phyloP scores from a whole-genome alignment of 1,284 basidiomycete genomes.

The Wallemia mellicola region DNA sequence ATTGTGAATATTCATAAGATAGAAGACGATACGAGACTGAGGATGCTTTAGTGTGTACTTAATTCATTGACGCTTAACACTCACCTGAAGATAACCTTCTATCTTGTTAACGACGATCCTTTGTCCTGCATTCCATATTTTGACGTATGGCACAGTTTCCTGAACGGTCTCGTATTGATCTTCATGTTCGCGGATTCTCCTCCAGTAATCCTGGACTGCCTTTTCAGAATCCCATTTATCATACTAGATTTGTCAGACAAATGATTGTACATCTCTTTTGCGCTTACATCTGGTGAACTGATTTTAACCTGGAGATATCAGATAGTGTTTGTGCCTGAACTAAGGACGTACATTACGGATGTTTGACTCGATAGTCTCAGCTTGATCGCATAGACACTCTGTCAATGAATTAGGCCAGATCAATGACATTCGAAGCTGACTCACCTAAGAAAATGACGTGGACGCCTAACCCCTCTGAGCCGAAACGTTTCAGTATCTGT shows the following conservation, averaged over 20 bases:
- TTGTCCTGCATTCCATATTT: conserved; percentile 86
- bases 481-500: conserved; percentile 51
- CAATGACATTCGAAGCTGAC: conserved; percentile 9
- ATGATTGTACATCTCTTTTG: not conserved
- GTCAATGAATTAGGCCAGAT: not conserved
- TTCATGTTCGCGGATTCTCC: conserved; percentile 64
- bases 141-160: conserved; percentile 55
- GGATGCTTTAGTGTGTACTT: conserved; percentile 13
- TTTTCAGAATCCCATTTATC: conserved; percentile 52
- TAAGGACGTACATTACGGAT: conserved; percentile 34
- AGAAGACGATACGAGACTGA: conserved; percentile 67
- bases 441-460: conserved; percentile 78
- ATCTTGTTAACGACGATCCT: conserved; percentile 67
- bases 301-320: conserved; percentile 33
- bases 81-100: conserved; percentile 10
- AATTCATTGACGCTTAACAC: no score
- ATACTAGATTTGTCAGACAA: not conserved
- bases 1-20: conserved; percentile 63
- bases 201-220: conserved; percentile 71
- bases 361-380: conserved; percentile 74
- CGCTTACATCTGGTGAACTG: conserved; percentile 69
- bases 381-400: conserved; percentile 66
- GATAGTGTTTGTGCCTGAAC: not conserved
- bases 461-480: conserved; percentile 30
- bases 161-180: conserved; percentile 63